phyloP scores from a whole-genome alignment of 495 filamentous ascomycete genomes.

The Lasiosphaeris hirsuta region DNA sequence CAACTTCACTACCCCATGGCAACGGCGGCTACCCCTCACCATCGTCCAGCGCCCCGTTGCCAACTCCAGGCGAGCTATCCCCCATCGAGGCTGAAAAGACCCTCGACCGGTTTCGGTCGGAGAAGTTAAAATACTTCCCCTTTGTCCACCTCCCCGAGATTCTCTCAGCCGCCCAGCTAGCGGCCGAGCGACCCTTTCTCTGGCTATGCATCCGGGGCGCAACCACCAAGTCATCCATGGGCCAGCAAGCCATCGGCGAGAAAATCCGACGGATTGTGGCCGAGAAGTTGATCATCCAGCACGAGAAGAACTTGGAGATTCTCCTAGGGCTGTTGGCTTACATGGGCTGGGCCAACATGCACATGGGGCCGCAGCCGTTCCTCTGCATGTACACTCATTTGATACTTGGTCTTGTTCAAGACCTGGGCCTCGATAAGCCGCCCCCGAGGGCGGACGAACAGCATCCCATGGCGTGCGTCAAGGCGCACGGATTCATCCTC shows the following conservation, averaged over 20 bases:
- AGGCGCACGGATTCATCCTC: not conserved
- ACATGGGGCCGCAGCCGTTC: constrained; percentile 4
- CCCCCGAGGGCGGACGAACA: constrained; percentile 13
- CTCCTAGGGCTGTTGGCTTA: constrained; percentile 49
- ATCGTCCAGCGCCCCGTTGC: constrained; percentile 3
- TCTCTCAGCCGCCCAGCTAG: constrained; percentile 44
- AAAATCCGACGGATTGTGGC: constrained; percentile 42
- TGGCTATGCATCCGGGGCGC: constrained; percentile 52
- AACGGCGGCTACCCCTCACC: not conserved
- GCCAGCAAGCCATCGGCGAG: constrained; percentile 35
- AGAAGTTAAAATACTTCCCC: constrained; percentile 40
- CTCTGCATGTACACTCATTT: constrained; percentile 35
- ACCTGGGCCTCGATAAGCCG: constrained; percentile 50
- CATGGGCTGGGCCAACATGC: constrained; percentile 36
- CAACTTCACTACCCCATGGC: not conserved
- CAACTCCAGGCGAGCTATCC: constrained; percentile 14
- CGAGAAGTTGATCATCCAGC: constrained; percentile 41
- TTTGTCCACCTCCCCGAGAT: constrained; percentile 40
- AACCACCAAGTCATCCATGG: constrained; percentile 26
- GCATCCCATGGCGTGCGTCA: constrained; percentile 19
- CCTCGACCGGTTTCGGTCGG: constrained; percentile 35
- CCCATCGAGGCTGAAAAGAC: constrained; percentile 38
- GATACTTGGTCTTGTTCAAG: constrained; percentile 47
- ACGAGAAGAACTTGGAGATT: constrained; percentile 47
- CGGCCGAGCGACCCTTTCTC: constrained; percentile 45